A percentile compares a stretch with the other conserved stretches of the same genome.
phyloP scores from a whole-genome alignment of 805 yeast species.

The Candida ascalaphidarum region DNA sequence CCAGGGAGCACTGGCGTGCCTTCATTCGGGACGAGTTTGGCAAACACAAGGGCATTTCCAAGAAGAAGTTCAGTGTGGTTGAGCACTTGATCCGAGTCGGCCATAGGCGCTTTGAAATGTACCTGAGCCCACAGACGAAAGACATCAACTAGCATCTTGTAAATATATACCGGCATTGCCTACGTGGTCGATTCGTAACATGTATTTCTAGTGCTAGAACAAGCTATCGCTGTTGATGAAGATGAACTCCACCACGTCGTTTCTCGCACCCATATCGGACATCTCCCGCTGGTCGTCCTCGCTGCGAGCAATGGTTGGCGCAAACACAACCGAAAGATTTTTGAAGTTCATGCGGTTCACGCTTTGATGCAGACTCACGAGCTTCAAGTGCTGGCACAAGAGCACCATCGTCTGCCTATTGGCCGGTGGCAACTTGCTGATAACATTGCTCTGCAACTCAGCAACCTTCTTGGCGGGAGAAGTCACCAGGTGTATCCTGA shows the following conservation, averaged over 20 bases:
- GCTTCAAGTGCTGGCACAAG: conserved; percentile 57
- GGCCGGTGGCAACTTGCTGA: conserved; percentile 54
- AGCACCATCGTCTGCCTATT: conserved; percentile 50
- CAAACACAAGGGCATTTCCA: conserved; percentile 47
- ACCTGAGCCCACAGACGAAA: conserved; percentile 60
- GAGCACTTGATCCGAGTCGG: conserved; percentile 82
- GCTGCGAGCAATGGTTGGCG: conserved; percentile 85
- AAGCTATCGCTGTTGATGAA: conserved; percentile 38
- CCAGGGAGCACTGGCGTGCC: conserved; percentile 30
- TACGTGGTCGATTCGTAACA: too few relatives aligned
- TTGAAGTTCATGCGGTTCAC: conserved; percentile 74
- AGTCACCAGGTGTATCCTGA: conserved; percentile 38
- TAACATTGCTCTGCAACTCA: conserved; percentile 34
- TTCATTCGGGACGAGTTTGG: conserved; percentile 57
- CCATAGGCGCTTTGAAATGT: conserved; percentile 60
- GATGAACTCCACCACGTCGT: conserved; percentile 69
- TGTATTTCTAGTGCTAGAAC: too few relatives aligned
- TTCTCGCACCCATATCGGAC: conserved; percentile 73
- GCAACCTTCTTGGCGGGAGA: conserved; percentile 20
- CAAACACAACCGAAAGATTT: conserved; percentile 86
- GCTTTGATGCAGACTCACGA: conserved; percentile 44
- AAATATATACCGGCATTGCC: too few relatives aligned
- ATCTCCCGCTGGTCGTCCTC: conserved; percentile 74
- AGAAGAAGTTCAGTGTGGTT: conserved; percentile 76
- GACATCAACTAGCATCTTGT: conserved; percentile 38